Evolutionary conservation across 345 rosid genomes (phyloP), one percentile per base, ranked within the genome.

Genomic region (Dipteronia dyeriana): DNA sequence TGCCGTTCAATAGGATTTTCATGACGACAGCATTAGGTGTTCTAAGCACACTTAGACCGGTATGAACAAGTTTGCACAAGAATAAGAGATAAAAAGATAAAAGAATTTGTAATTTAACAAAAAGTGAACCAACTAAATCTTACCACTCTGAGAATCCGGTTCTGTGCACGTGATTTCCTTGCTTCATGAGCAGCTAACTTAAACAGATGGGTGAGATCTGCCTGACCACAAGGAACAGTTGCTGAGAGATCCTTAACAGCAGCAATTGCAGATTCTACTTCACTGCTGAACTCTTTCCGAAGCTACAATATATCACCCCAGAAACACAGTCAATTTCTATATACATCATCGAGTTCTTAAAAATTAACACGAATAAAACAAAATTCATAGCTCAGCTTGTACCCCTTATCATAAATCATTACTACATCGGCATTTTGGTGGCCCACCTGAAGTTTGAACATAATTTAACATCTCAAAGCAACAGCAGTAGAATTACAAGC

Each of bases 101-200:
- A 29, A 19, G 1, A n/a, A 11, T 61, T 43, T 11, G 2, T n/a
- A 31, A 63, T 22, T 12, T 13, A 41, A 41, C 12, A 23, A 62
- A 75, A 43, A 26, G 41, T 45, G 47, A 68, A 19, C 4, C 38
- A 31, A 5, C 1, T 4, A 54, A 73, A 31, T 78, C 91, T 83
- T 84, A 93, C 99, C 96, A 95, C 96, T 56, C 97, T 87, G 65
- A 95, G 77, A 77, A 92, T 88, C 47, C 98, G 94, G 72, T 89
- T 85, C 61, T 92, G 95, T 8, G 86, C 78, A 76, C 84, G 88
- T 25, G 97, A 93, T 75, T 79, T 86, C 86, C 85, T 91, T 3
- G 99, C 97, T 85, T 90, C 95, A 47, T 90, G 92, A 85, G 98
- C 96, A 0, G 98, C 99, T 59, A 84, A 70, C 9, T 92, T 88